A percentile compares a stretch with the other conserved stretches of the same genome.
Evolutionary conservation across 768 basidiomycete species (phyloP).

Genomic region (Russula sp.): DNA sequence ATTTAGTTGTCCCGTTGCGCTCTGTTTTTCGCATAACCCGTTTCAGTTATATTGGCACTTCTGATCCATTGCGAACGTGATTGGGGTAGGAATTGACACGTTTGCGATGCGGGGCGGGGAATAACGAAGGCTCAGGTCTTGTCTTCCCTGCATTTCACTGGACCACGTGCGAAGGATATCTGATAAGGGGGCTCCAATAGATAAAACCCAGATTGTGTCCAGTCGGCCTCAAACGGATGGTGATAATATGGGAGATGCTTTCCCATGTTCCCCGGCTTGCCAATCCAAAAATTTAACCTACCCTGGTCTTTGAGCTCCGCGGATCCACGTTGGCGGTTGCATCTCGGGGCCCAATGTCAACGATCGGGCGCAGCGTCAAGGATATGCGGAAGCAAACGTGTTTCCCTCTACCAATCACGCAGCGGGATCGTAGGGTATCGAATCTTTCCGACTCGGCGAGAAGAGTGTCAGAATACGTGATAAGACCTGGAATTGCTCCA

Average conservation of each 20-base stretch:
- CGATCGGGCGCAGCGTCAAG: neutral
- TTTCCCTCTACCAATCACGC: neutral
- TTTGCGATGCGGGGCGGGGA: neutral
- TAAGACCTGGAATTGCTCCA: no score
- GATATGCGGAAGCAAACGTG: constrained; percentile 1
- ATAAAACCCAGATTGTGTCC: no score
- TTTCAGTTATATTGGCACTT: neutral
- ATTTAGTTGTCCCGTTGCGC: neutral
- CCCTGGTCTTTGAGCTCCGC: no score
- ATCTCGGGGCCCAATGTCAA: no score
- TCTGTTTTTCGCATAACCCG: neutral
- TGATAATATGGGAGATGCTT: no score
- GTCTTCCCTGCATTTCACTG: neutral
- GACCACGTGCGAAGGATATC: neutral
- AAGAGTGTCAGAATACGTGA: neutral
- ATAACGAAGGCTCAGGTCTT: neutral
- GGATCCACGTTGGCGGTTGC: no score
- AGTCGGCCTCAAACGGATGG: no score
- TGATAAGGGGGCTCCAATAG: no score
- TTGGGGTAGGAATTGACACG: neutral
- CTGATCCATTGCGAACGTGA: neutral
- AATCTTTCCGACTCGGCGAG: neutral
- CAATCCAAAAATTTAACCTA: no score
- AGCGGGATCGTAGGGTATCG: neutral
- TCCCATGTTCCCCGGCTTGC: no score